Evolutionary conservation across 331 rosid genomes (phyloP), one percentile per base, ranked within the genome.

Genomic region (Acacia concinna): DNA sequence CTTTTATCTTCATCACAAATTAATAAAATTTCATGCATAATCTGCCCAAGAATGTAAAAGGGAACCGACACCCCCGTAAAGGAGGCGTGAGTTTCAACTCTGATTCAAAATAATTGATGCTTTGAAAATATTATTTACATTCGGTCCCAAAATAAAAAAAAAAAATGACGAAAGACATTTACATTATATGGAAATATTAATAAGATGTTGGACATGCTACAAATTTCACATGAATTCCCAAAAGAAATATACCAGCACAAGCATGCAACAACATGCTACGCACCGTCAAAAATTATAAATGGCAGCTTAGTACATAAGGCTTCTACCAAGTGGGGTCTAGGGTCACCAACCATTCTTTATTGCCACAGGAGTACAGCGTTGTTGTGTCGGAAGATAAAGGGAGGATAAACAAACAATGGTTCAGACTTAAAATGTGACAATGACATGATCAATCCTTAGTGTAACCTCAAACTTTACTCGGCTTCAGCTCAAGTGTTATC

Each of bases 401-500:
- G 25, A 9, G 79, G 23, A 41, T 47, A 20, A 71, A 79, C 80
- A 41, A 64, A 51, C 46, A 47, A 71, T 65, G 77, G 47, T 47
- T 82, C 80, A 49, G 54, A 46, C 28, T 79, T 71, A 79, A 76
- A 47, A 27, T 72, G 80, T 65, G 40, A 79, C 31, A 57, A 75
- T 73, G 57, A 76, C 38, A 76, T 46, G 62, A 30, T 75, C 35
- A 63, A 82, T 47, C 54, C 74, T 79, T 51, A 32, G 66, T 23
- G 27, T 63, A 74, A 71, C 70, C 41, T 52, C 64, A 21, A 64
- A 12, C 40, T 49, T 12, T 17, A 57, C 51, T 63, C 27, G 41
- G 18, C 35, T 37, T 30, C 79, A 15, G 63, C 62, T 56, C 63
- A 38, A 75, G 71, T 51, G 71, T 88, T 79, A 88, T 79, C 98